phyloP scores from a whole-genome alignment of 768 basidiomycete genomes.

The Chalciporus chontae region DNA sequence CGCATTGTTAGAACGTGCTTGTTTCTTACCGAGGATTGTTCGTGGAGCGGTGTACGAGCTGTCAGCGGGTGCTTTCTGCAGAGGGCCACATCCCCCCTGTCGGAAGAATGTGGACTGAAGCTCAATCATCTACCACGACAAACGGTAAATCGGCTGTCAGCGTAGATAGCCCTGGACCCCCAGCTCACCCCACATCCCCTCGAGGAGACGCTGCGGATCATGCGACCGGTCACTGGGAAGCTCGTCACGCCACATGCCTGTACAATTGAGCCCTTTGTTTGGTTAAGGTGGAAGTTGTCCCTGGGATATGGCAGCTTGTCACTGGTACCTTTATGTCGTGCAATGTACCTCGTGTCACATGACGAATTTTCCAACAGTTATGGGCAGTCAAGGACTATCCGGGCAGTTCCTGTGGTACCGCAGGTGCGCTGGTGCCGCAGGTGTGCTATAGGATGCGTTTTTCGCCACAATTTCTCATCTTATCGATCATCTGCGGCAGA shows the following conservation, averaged over 20 bases:
- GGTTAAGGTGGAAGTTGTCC: background rate
- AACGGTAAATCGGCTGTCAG: background rate
- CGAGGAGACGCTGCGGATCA: constrained; percentile 10
- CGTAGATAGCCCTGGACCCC: background rate
- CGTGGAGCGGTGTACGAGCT: constrained; percentile 53
- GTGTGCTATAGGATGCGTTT: background rate
- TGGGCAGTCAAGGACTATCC: background rate
- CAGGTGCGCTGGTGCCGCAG: background rate
- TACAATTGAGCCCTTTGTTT: constrained; percentile 14
- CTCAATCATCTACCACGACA: background rate
- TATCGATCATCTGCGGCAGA: too few species aligned
- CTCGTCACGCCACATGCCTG: constrained; percentile 48
- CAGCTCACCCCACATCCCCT: background rate
- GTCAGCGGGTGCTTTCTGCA: constrained; percentile 61
- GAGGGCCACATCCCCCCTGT: constrained; percentile 75
- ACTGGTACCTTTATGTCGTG: background rate
- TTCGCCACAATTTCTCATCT: background rate
- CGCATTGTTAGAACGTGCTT: constrained; percentile 43
- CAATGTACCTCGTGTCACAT: background rate
- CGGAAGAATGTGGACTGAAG: constrained; percentile 48
- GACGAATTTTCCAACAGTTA: background rate
- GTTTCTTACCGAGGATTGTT: constrained; percentile 60
- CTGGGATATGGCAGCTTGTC: background rate
- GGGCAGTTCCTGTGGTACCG: background rate
- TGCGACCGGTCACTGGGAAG: constrained; percentile 42